Evolutionary conservation across 331 rosid species (phyloP), one percentile per base, ranked within the genome.

Genomic region (Acacia pycnantha): DNA sequence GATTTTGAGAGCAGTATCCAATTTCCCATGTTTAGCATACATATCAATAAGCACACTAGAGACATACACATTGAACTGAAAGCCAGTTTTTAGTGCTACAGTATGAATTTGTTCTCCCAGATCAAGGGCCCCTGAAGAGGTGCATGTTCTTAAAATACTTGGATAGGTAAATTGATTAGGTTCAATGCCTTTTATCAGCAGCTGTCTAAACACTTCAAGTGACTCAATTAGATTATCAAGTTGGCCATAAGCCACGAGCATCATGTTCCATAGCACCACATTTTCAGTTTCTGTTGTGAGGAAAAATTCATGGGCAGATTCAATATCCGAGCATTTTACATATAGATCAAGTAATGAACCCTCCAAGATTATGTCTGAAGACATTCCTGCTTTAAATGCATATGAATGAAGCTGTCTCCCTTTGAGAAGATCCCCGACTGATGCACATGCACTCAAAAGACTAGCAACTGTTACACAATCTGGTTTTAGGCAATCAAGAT

Each of bases 161-260:
- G 97, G 97, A 80, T 95, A 95, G 54, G 94, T 95, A 84, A 89
- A 95, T 74, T 93, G 92, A 83, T 95, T 91, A 46, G 98, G 98
- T 78, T 86, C 69, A 79, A 93, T 86, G 75, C 98, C 97, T 76
- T 90, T 90, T 37, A 93, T 86, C 82, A 82, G 91, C 97, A 93
- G 92, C 85, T 89, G 92, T 66, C 88, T 88, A 83, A 90, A 93
- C 76, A 95, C 88, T 65, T 80, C 79, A 76, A 88, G 82, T 11
- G 97, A 95, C 61, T 91, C 85, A 8, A 73, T n/a, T 8, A 95
- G 83, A 84, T 91, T 82, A 79, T 87, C 91, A 73, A 83, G 81
- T 86, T 84, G 92, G 54, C 98, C 97, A 84, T 91, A 93, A 74
- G 97, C 93, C 46, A 89, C 95, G 19, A 93, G 94, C 98, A 95